Evolutionary conservation across 192 early-diverging fungal species (phyloP).

Genomic region (Gamsiella multidivaricata): DNA sequence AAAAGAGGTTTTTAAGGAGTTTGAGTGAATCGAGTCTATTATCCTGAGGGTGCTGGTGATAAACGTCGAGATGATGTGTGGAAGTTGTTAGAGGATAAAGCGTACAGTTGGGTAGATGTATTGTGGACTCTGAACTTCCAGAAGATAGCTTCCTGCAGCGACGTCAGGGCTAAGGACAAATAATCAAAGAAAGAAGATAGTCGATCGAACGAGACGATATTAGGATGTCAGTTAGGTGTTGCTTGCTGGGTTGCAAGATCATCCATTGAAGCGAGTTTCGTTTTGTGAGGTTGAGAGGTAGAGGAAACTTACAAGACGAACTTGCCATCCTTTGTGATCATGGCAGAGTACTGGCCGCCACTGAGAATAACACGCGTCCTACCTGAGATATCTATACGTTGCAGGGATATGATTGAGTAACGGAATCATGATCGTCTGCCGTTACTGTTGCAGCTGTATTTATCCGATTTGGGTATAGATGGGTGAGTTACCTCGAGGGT

Average conservation of each 20-base stretch:
- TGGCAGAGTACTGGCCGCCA: conserved; percentile 58
- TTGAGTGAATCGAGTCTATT: neutral
- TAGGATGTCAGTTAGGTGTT: neutral
- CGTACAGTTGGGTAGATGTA: conserved; percentile 68
- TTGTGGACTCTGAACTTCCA: conserved; percentile 63
- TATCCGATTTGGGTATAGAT: neutral
- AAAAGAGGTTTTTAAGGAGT: neutral
- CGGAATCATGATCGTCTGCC: neutral
- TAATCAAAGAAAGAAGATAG: neutral
- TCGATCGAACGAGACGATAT: no score
- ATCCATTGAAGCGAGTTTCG: neutral
- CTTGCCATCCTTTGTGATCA: conserved; percentile 56
- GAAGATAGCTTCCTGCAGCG: conserved; percentile 60
- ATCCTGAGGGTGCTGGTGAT: neutral
- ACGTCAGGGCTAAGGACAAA: conserved; percentile 55
- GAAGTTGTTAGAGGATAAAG: neutral
- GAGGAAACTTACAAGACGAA: conserved; percentile 57
- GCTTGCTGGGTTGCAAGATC: neutral
- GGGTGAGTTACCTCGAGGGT: conserved; percentile 24
- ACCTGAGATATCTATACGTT: conserved; percentile 49
- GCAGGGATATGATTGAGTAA: no score
- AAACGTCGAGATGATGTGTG: neutral
- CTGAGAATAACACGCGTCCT: conserved; percentile 55
- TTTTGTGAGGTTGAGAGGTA: neutral
- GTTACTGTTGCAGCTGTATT: neutral